Base-by-base conservation (phyloP, 805 yeast species). In the Hagleromyces aurorensis region DNA sequence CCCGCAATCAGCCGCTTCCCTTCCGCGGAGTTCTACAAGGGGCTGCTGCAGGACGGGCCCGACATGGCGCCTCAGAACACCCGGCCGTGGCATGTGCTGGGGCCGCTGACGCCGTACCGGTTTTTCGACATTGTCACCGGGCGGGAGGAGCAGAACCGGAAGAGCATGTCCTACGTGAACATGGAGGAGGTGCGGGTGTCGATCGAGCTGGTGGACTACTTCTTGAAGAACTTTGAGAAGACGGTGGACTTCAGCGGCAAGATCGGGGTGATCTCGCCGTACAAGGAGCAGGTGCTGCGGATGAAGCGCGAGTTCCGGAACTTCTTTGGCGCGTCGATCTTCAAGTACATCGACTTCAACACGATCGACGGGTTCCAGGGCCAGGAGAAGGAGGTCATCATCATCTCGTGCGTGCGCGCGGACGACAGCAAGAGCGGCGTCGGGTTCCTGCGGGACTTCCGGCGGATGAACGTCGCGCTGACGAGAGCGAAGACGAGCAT, bases 361-460 rank as follows among this genome's bases (percentile, higher is more conserved):
- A 85, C 99, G 0, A 86, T 91, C 37, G 99, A 91, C 67, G 98
- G 97, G 1, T 91, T 87, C 53, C 99, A 86, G 62, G 96, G 95
- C 40, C 97, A 91, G 57, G 99, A 91, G 52, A 91, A 89, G 55
- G 96, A 89, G 40, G 74, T 91, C 26, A 82, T 91, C 38, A 72
- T 91, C 27, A 78, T 91, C 66, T 86, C 97, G 0, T 89, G 97
- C 72, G 99, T 91, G 4, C 72, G 98, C 46, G 95, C 97, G 1
- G 79, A 75, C 27, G 64, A 70, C 9, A 47, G 56, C 7, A 42
- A 47, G 18, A 61, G 68, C 14, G 69, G 75, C 26, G 84, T 89
- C 36, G 98, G 97, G 11, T 91, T 91, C 59, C 67, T 91, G 52
- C 78, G 80, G 26, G 99, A 91, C 58, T 69, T 78, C 21, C 70